phyloP scores from a whole-genome alignment of 306 rosid genomes.

The Quercus ilex region DNA sequence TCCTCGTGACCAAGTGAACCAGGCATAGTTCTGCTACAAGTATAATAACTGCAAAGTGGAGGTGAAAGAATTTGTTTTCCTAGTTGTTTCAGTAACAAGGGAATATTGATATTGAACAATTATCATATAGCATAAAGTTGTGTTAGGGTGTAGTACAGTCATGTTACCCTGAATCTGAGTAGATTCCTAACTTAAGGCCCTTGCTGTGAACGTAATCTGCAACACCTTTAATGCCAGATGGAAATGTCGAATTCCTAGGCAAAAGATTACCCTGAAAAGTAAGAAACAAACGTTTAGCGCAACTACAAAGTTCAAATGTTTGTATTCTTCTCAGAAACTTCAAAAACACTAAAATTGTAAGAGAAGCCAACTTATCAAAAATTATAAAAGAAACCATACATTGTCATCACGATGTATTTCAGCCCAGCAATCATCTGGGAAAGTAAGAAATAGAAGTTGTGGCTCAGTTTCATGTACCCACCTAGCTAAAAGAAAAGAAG shows the following conservation, averaged over 20 bases:
- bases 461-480: neutral
- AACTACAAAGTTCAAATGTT: neutral
- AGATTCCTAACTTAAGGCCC: constrained; percentile 95
- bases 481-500: neutral
- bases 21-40: constrained; percentile 88
- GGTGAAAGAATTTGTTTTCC: neutral
- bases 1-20: constrained; percentile 90
- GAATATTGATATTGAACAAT: neutral
- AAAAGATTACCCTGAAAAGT: constrained; percentile 60
- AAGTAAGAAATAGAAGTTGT: neutral
- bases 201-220: constrained; percentile 89
- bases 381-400: constrained; percentile 27
- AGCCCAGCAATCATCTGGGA: constrained; percentile 97
- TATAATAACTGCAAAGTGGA: constrained; percentile 57
- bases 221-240: constrained; percentile 86
- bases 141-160: neutral
- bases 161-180: constrained; percentile 93
- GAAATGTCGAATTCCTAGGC: constrained; percentile 80
- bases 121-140: neutral
- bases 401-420: constrained; percentile 63
- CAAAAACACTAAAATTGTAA: neutral
- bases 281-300: neutral
- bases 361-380: too few relatives aligned
- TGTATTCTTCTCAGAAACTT: neutral
- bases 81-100: neutral